Conservation (phyloP, 2,329 filamentous ascomycete species). For the Aureobasidium leucospermi region DNA sequence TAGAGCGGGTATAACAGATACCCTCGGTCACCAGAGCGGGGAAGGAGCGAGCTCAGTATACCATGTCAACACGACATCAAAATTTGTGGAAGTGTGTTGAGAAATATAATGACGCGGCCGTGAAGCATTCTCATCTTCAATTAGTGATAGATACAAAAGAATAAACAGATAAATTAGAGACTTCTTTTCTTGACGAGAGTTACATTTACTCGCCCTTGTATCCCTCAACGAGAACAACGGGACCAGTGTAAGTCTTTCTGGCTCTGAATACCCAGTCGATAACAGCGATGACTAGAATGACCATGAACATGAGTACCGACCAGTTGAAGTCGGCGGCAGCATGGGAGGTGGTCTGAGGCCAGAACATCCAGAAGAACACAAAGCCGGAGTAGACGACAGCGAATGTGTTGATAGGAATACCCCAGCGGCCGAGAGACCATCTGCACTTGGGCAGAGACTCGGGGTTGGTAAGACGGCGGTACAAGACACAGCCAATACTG, state of each 20-base stretch:
- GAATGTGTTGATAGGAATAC: conserved; percentile 31
- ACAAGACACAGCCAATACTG: conserved; percentile 23
- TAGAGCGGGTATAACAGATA: background rate
- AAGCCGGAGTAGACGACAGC: conserved; percentile 29
- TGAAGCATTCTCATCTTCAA: background rate
- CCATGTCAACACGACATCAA: background rate
- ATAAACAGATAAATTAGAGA: background rate
- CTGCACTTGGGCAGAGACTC: conserved; percentile 21
- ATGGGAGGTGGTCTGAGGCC: conserved; percentile 20
- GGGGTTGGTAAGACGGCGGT: conserved; percentile 19
- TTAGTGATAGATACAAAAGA: background rate
- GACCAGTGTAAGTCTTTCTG: conserved; percentile 17
- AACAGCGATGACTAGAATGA: conserved; percentile 14
- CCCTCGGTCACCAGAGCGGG: conserved; percentile 2
- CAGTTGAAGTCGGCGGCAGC: conserved; percentile 19
- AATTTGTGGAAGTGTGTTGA: no score
- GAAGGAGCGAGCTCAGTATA: background rate
- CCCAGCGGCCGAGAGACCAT: conserved; percentile 33
- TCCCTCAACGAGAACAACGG: conserved; percentile 16
- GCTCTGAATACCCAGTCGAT: conserved; percentile 16
- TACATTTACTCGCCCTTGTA: conserved; percentile 12
- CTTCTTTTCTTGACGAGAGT: no score
- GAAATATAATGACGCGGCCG: background rate
- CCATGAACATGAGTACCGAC: conserved; percentile 18
- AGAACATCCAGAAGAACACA: conserved; percentile 33